Percentiles rank a stretch among this genome's conserved stretches.
These are phyloP conservation scores for Colletotrichum sidae DNA, from an alignment of 2,329 filamentous ascomycete species.

Conservation along the genomic window DNA sequence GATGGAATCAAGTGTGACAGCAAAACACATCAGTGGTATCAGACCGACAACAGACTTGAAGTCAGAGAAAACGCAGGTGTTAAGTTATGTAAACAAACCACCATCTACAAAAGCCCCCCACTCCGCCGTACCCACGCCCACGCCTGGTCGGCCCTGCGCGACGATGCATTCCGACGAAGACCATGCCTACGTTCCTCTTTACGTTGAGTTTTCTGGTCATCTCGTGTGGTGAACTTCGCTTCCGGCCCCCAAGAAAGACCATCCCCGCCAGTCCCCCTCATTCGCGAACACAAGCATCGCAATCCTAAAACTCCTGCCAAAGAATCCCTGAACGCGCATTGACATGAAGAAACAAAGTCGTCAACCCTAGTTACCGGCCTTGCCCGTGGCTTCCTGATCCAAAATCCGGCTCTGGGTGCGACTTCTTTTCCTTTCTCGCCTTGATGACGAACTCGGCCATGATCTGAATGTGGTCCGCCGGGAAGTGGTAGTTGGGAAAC, in stretches of 20 bases:
- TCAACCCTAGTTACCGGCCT: constrained; percentile 25
- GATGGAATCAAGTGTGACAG: not conserved
- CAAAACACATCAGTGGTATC: too few relatives aligned
- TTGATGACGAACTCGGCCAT: constrained; percentile 93
- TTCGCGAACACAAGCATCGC: constrained; percentile 35
- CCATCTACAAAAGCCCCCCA: constrained; percentile 37
- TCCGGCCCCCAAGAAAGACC: constrained; percentile 24
- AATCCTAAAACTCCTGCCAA: constrained; percentile 39
- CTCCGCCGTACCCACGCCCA: constrained; percentile 26
- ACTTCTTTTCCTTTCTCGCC: constrained; percentile 84
- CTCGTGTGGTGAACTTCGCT: constrained; percentile 28
- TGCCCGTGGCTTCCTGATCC: constrained; percentile 50
- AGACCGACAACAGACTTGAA: not conserved
- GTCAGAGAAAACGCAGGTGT: constrained; percentile 31
- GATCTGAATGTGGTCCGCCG: constrained; percentile 90
- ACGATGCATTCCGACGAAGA: constrained; percentile 33
- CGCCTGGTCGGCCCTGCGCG: constrained; percentile 6
- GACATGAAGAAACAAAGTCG: constrained; percentile 17
- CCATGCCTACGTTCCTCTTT: constrained; percentile 10
- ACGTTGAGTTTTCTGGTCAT: constrained; percentile 21
- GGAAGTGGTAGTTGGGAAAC: constrained; percentile 95
- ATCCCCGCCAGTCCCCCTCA: constrained; percentile 32
- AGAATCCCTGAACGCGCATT: constrained; percentile 32
- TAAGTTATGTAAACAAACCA: constrained; percentile 31
- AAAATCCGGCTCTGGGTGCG: constrained; percentile 70